Conservation (phyloP, 768 basidiomycete genomes). For the Auriscalpium microsporum region DNA sequence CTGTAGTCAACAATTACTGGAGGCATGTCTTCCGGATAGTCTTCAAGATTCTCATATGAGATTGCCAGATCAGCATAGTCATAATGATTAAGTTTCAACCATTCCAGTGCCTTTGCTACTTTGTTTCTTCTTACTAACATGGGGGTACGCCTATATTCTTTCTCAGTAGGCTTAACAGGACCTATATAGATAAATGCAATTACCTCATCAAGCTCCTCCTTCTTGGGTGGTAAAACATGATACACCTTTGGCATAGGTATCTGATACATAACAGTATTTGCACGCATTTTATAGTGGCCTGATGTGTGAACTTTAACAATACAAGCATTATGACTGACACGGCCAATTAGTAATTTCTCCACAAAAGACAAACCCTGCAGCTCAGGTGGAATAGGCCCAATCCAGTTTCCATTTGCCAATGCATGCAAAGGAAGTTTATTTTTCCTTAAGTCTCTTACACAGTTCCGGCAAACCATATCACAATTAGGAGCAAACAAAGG, state of each 20-base stretch:
- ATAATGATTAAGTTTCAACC: too few relatives aligned
- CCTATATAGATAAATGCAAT: conserved; percentile 26
- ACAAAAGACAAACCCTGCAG: too few relatives aligned
- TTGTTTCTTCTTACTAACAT: conserved; percentile 8
- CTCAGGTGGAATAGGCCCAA: too few relatives aligned
- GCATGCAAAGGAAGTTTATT: background rate
- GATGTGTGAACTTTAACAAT: conserved; percentile 9
- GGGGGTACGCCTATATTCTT: conserved; percentile 18
- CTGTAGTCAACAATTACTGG: conserved; percentile 12
- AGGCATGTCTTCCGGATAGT: conserved; percentile 15
- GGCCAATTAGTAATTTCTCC: conserved; percentile 1
- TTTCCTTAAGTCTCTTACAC: background rate
- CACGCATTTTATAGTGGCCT: conserved; percentile 24
- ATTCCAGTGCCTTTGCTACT: conserved; percentile 2
- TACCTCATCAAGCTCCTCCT: conserved; percentile 25
- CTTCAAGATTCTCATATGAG: conserved; percentile 11
- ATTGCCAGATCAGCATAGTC: conserved; percentile 6
- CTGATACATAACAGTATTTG: conserved; percentile 26
- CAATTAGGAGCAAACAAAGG: background rate
- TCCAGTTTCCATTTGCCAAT: too few relatives aligned
- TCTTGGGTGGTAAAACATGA: conserved; percentile 23
- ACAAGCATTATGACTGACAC: conserved; percentile 12
- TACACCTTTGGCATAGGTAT: conserved; percentile 26
- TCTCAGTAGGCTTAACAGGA: conserved; percentile 18
- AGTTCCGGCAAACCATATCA: background rate